Evolutionary conservation across 192 early-diverging fungal genomes (phyloP).

Genomic region (Glomus cerebriforme): DNA sequence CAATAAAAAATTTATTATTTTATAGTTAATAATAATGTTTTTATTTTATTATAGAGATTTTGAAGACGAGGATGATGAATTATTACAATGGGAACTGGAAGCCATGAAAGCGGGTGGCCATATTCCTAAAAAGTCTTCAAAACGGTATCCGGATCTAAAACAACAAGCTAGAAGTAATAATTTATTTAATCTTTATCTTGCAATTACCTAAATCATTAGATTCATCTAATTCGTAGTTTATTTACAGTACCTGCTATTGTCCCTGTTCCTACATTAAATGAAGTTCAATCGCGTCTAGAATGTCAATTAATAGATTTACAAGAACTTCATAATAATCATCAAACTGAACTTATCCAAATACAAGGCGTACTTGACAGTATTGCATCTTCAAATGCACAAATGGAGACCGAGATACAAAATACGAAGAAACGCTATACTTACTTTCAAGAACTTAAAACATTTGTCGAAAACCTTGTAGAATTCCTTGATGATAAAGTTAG

Average conservation of each 20-base stretch:
- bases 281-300: constrained; percentile 39
- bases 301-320: constrained; percentile 37
- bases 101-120: constrained; percentile 55
- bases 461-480: constrained; percentile 51
- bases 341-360: constrained; percentile 42
- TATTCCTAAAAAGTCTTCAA: background rate
- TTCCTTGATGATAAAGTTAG: constrained; percentile 58
- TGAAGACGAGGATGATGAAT: constrained; percentile 51
- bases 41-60: constrained; percentile 37
- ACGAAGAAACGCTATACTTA: constrained; percentile 51
- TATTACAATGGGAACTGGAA: constrained; percentile 58
- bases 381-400: constrained; percentile 33
- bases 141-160: background rate
- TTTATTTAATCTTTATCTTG: background rate
- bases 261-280: constrained; percentile 43
- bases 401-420: constrained; percentile 44
- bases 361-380: constrained; percentile 39
- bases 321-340: constrained; percentile 36
- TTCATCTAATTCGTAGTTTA: background rate
- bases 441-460: constrained; percentile 51
- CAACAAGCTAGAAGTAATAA: constrained; percentile 4
- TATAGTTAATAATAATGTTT: background rate
- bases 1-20: background rate
- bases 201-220: background rate
- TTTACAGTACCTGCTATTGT: constrained; percentile 46